Conservation (phyloP, 2,329 filamentous ascomycete species). For the Fusarium concolor region DNA sequence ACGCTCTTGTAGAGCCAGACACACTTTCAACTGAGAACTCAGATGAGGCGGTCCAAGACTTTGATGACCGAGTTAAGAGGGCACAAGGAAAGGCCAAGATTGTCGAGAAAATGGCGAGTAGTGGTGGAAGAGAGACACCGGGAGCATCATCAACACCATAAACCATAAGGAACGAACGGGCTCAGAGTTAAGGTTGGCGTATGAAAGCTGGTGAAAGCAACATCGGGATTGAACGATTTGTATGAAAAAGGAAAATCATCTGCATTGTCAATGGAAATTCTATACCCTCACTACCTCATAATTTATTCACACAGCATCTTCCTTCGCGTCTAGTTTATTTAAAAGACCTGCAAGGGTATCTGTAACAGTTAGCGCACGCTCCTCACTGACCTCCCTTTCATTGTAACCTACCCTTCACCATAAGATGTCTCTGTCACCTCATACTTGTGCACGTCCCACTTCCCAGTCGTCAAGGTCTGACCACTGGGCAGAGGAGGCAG, state of each 20-base stretch:
- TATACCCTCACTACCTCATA: slow-evolving; percentile 46
- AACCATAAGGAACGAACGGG: neutral
- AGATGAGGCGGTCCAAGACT: slow-evolving; percentile 89
- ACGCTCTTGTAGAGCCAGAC: slow-evolving; percentile 81
- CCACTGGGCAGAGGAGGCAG: slow-evolving; percentile 88
- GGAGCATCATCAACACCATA: slow-evolving; percentile 13
- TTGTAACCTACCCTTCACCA: slow-evolving; percentile 70
- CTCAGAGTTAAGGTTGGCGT: slow-evolving; percentile 17
- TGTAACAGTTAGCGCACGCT: slow-evolving; percentile 49
- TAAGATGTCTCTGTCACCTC: slow-evolving; percentile 76
- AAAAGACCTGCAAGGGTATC: slow-evolving; percentile 74
- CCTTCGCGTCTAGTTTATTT: slow-evolving; percentile 53
- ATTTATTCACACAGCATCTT: slow-evolving; percentile 48
- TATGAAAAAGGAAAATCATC: slow-evolving; percentile 42
- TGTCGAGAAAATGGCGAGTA: slow-evolving; percentile 75
- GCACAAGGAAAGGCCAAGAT: slow-evolving; percentile 87
- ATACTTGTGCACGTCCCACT: slow-evolving; percentile 77
- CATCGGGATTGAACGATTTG: neutral
- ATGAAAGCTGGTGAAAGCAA: neutral
- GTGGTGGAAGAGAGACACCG: slow-evolving; percentile 34
- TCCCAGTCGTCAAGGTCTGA: slow-evolving; percentile 64
- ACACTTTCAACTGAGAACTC: slow-evolving; percentile 84
- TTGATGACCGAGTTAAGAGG: slow-evolving; percentile 88
- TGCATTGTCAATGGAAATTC: slow-evolving; percentile 49
- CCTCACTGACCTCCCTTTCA: too few species aligned